Evolutionary conservation across 192 early-diverging fungal genomes (phyloP).

Genomic region (Coemansia sp.): DNA sequence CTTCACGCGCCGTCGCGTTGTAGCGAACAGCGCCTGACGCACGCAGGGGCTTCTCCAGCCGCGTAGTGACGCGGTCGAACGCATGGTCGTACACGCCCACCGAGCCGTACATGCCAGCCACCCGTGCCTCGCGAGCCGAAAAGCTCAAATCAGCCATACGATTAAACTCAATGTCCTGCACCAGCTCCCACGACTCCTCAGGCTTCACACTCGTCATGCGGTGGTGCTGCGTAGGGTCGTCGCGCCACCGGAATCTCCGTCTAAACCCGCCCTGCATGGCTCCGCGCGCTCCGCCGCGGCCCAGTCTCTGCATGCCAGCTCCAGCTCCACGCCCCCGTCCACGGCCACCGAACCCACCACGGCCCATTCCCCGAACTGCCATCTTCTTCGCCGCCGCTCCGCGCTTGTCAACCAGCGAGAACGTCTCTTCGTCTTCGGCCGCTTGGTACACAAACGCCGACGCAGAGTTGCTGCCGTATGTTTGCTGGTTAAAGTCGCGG

Average conservation of each 20-base stretch:
- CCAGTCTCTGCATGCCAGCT: constrained; percentile 38
- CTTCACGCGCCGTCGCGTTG: constrained; percentile 82
- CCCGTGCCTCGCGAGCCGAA: constrained; percentile 72
- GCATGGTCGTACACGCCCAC: constrained; percentile 75
- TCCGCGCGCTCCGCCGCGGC: constrained; percentile 50
- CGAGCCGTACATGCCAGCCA: constrained; percentile 79
- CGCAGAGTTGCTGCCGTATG: constrained; percentile 81
- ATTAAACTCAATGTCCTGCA: constrained; percentile 93
- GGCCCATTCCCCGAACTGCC: constrained; percentile 22
- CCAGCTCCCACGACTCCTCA: constrained; percentile 83
- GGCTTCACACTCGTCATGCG: constrained; percentile 86
- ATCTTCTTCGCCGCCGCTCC: constrained; percentile 27
- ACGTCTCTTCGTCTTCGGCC: constrained; percentile 90
- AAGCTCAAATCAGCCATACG: constrained; percentile 83
- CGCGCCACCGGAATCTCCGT: constrained; percentile 44
- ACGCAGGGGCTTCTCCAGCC: constrained; percentile 72
- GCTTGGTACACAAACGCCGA: constrained; percentile 86
- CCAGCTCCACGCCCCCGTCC: constrained; percentile 34
- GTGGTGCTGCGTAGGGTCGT: constrained; percentile 67
- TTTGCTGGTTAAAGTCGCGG: constrained; percentile 61
- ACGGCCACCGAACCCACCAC: constrained; percentile 41
- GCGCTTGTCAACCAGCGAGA: constrained; percentile 75
- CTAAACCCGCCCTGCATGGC: constrained; percentile 33
- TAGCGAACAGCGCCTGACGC: constrained; percentile 65
- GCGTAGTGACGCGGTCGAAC: constrained; percentile 83